phyloP scores from a whole-genome alignment of 768 basidiomycete species.

The Phylloporus scabripes region DNA sequence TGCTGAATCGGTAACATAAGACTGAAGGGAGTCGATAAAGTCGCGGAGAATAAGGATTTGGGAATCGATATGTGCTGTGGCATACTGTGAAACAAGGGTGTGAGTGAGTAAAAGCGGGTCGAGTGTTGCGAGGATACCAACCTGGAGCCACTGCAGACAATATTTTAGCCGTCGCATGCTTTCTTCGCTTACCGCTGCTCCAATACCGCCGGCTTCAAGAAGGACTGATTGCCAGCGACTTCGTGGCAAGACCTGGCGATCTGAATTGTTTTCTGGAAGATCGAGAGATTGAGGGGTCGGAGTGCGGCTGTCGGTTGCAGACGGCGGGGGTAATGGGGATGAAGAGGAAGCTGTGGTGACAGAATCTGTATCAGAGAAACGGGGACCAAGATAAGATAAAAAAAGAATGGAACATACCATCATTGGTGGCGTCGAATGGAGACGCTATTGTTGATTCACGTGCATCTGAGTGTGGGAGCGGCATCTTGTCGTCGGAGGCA shows the following conservation, averaged over 20 bases:
- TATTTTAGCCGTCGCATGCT: conserved; percentile 83
- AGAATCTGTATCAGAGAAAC: not conserved
- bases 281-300: conserved; percentile 21
- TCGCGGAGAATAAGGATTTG: conserved; percentile 82
- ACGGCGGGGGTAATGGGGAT: not conserved
- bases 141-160: conserved; percentile 85
- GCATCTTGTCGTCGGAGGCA: conserved; percentile 26
- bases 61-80: conserved; percentile 80
- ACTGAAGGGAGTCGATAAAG: conserved; percentile 69
- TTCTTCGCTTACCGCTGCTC: conserved; percentile 87
- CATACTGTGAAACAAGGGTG: conserved; percentile 50
- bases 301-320: conserved; percentile 14
- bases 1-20: conserved; percentile 22
- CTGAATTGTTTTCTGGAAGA: conserved; percentile 17
- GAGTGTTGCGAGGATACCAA: conserved; percentile 29
- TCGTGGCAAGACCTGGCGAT: conserved; percentile 59
- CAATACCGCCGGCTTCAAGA: conserved; percentile 80
- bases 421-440: not conserved
- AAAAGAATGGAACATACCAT: conserved; percentile 3
- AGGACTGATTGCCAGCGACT: conserved; percentile 83
- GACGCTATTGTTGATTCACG: not conserved
- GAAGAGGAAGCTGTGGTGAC: conserved; percentile 2
- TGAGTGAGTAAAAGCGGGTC: not conserved
- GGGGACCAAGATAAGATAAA: conserved; percentile 5
- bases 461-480: conserved; percentile 5